Evolutionary conservation across 2,329 filamentous ascomycete genomes (phyloP), one percentile per base, ranked within the genome.

Genomic region (Claviceps arundinis): DNA sequence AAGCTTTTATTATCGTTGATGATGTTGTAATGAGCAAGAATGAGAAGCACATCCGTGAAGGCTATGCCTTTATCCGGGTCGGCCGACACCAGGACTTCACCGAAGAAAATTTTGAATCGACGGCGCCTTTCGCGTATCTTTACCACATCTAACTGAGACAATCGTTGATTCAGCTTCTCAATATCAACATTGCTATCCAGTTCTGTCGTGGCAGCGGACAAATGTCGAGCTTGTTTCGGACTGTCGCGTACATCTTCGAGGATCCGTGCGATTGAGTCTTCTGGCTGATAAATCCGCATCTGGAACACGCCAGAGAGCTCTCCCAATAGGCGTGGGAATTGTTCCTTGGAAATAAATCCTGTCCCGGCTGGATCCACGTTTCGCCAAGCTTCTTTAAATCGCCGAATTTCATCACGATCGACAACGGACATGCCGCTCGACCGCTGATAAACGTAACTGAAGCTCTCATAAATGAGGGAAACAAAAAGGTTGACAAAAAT

Each of bases 401-500:
- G 84, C 47, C 93, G 84, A 57, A 97, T 89, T 66, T 98, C 93
- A 60, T 96, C 89, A 57, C 93, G 80, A 61, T 89, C 94, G 60
- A 98, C 85, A 55, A 87, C 85, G 5, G 87, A 89, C 60, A 96
- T 77, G n/a, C 89, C 89, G 62, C 87, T 95, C 55, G 91, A 96
- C 56, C 89, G 82, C 70, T 98, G 94, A 66, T 97, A 98, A 57
- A 98, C 93, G 63, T 98, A 98, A 66, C 89, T 95, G 76, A 98
- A 98, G 69, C 90, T 97, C 72, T 98, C 93, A 70, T 94, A 98
- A 60, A 98, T 98, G 65, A 98, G 82, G 48, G 93, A 98, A 54
- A 98, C 91, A 67, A 98, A 98, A 64, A 98, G 73, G 63, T 91
- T 96, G 64, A 97, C 91, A 63, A 98, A 98, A 62, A 98, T 95